Base-by-base conservation (phyloP, 2,329 filamentous ascomycete species). In the Fusarium humuli region DNA sequence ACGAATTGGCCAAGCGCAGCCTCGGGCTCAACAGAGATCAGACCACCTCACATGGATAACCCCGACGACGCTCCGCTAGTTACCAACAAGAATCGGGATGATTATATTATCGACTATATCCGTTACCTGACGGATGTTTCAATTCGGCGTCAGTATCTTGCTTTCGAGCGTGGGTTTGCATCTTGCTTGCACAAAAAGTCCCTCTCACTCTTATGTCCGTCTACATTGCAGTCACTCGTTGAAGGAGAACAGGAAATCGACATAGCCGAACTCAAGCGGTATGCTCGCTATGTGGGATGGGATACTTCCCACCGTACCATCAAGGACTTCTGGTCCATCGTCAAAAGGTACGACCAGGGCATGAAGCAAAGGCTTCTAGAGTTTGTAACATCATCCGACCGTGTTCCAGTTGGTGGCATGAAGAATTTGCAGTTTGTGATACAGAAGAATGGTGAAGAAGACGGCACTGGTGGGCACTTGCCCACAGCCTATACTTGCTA, bases 401-500 rank as follows among this genome's bases (percentile, higher is more conserved):
- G 96, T 4, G 88, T 98, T 3, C 96, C 96, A 0, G 92, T 97
- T 0, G 94, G 93, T 22, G 96, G 96, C 5, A 89, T 94, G 76
- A 87, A 88, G 68, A 94, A 92, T 73, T 83, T 98, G 48, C 90
- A 92, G 75, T 98, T 98, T 79, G 88, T 93, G 16, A 86, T 99
- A 45, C 92, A 95, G 79, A 90, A 88, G 74, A 94, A 94, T 76
- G 90, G 92, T 18, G 85, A 90, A 57, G 91, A 87, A 70, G 82
- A 85, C 9, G 84, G 81, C 4, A 82, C 83, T 3, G 77, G 78
- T 5, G 86, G 85, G 0, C 86, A 88, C 68, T 76, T 99, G 73
- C 96, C 96, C 6, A 97, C 92, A 7, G 95, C 93, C 66, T 91
- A 94, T 75, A 99, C 96, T 0, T 99, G 96, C 80, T 98, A 97